A percentile compares a stretch with the other conserved stretches of the same genome.
phyloP scores from a whole-genome alignment of 2,329 filamentous ascomycete species.

The Mycosphaerella sp. region DNA sequence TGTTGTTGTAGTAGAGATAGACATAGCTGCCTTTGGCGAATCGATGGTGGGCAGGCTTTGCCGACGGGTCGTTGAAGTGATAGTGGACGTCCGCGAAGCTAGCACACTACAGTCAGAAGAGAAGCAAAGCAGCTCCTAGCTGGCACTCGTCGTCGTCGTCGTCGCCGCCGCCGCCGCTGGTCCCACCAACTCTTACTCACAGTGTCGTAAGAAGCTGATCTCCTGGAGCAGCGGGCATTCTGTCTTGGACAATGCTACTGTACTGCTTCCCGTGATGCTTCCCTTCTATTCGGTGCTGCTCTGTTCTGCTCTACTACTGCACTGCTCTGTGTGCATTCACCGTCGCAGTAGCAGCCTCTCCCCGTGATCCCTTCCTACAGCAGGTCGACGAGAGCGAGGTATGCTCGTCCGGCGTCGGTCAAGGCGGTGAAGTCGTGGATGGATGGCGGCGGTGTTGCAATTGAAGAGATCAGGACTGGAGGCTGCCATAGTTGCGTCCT shows the following conservation, averaged over 20 bases:
- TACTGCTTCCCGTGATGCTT: conserved; percentile 2
- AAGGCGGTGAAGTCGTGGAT: conserved; percentile 25
- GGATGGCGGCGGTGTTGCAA: too few relatives aligned
- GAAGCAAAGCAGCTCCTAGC: too few relatives aligned
- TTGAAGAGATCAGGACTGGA: too few relatives aligned
- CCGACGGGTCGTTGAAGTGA: conserved; percentile 62
- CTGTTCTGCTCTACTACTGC: too few relatives aligned
- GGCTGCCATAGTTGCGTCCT: too few relatives aligned
- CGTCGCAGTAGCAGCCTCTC: conserved; percentile 14
- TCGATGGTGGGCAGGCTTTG: conserved; percentile 66
- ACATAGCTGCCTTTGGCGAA: conserved; percentile 76
- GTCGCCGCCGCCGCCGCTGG: too few relatives aligned
- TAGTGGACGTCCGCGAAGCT: conserved; percentile 77
- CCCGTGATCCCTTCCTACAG: conserved; percentile 15
- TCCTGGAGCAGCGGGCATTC: conserved; percentile 45
- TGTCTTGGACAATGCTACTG: not conserved
- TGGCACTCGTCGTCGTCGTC: too few relatives aligned
- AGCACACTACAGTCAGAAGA: not conserved
- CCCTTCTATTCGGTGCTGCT: not conserved
- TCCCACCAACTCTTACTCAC: conserved; percentile 30
- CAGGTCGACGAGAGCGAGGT: conserved; percentile 26
- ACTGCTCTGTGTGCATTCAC: too few relatives aligned
- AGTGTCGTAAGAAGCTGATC: conserved; percentile 44
- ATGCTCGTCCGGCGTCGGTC: conserved; percentile 25
- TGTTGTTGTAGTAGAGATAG: conserved; percentile 66